A percentile compares a stretch with the other conserved stretches of the same genome.
These are phyloP conservation scores for Deinandra increscens DNA, from an alignment of 129 eudicot species.

Conservation along the genomic window DNA sequence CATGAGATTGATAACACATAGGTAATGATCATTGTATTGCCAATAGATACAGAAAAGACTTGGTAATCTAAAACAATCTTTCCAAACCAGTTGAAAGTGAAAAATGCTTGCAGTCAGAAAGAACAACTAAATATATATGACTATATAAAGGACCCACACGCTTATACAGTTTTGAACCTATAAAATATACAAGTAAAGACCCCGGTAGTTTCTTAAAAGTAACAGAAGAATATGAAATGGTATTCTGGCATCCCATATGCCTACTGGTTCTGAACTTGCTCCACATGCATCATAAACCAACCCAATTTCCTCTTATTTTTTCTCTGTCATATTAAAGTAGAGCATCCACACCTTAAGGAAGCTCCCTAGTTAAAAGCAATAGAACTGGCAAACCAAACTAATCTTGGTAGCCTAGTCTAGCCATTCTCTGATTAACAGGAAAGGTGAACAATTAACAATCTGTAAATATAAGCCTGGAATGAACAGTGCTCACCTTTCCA, in stretches of 20 bases:
- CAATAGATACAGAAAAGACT: background rate
- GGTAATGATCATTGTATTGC: background rate
- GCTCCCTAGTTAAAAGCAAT: background rate
- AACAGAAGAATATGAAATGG: background rate
- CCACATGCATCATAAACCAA: conserved; percentile 8
- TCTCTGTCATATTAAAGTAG: background rate
- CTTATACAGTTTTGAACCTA: conserved; percentile 7
- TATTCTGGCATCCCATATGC: background rate
- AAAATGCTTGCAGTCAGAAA: background rate
- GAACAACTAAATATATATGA: background rate
- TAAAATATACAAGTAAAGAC: background rate
- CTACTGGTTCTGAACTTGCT: conserved; percentile 4
- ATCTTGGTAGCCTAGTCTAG: conserved; percentile 6
- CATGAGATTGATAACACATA: conserved; percentile 4
- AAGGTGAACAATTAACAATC: conserved; percentile 19
- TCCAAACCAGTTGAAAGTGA: conserved; percentile 5
- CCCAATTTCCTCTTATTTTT: background rate
- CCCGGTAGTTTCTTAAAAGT: background rate
- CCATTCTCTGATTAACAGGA: background rate
- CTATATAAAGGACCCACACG: conserved; percentile 6
- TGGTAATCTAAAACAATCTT: background rate
- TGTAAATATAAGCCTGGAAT: background rate
- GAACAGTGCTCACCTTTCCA: conserved; percentile 21
- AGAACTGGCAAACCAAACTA: conserved; percentile 5
- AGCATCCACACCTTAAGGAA: background rate